A percentile compares a stretch with the other conserved stretches of the same genome.
Evolutionary conservation across 495 filamentous ascomycete species (phyloP).

Genomic region (Xylaria grammica): DNA sequence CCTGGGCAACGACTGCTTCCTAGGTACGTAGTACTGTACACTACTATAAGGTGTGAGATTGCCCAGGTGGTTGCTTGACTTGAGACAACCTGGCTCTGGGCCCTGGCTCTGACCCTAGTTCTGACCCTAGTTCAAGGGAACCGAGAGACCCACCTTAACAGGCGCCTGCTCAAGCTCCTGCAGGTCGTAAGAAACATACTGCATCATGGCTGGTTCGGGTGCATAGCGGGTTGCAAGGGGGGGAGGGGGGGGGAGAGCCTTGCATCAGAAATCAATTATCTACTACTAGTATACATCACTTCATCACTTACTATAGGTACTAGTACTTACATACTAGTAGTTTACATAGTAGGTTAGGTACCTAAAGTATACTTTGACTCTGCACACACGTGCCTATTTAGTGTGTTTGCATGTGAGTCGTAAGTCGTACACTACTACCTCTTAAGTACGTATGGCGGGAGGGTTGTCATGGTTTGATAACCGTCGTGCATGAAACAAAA

Average conservation of each 20-base stretch:
- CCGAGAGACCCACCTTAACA: conserved; percentile 4
- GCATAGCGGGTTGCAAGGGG: not conserved
- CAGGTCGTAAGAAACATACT: conserved; percentile 4
- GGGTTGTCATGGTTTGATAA: too few species aligned
- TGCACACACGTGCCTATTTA: too few species aligned
- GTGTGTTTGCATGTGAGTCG: too few species aligned
- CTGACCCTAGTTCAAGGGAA: conserved; percentile 6
- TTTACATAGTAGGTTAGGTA: too few species aligned
- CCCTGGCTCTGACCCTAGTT: too few species aligned
- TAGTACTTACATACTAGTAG: too few species aligned
- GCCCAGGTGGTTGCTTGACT: not conserved
- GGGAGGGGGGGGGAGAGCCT: not conserved
- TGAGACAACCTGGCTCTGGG: not conserved
- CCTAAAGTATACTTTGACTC: too few species aligned
- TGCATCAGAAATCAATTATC: not conserved
- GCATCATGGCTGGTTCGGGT: conserved; percentile 19
- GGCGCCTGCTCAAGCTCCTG: conserved; percentile 13
- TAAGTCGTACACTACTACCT: too few species aligned
- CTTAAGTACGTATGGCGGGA: too few species aligned
- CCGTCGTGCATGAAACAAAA: too few species aligned
- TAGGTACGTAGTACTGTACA: not conserved
- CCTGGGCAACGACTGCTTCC: conserved; percentile 1
- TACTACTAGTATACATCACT: too few species aligned
- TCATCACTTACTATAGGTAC: too few species aligned
- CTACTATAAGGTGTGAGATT: not conserved